phyloP scores from a whole-genome alignment of 2,329 filamentous ascomycete species.

The Trichoderma semiorbis region DNA sequence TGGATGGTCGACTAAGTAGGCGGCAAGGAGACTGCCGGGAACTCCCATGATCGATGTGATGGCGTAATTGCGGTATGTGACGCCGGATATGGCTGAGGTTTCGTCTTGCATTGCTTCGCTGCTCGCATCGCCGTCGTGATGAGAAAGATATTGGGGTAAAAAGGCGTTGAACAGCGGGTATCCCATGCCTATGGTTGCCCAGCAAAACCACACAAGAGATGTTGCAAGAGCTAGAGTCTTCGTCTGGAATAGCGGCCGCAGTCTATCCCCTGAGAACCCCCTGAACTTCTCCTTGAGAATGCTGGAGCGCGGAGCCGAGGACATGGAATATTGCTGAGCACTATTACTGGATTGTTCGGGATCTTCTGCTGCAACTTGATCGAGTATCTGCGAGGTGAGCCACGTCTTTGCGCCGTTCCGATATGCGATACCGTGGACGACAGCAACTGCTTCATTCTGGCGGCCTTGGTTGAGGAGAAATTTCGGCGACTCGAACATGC shows the following conservation, averaged over 20 bases:
- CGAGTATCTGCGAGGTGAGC: constrained; percentile 68
- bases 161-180: constrained; percentile 89
- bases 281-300: constrained; percentile 57
- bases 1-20: constrained; percentile 64
- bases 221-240: constrained; percentile 52
- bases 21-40: constrained; percentile 71
- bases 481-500: constrained; percentile 81
- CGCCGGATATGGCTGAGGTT: constrained; percentile 39
- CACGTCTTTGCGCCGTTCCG: constrained; percentile 68
- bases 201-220: constrained; percentile 69
- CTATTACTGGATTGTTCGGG: constrained; percentile 23
- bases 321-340: background rate
- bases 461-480: constrained; percentile 73
- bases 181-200: constrained; percentile 79
- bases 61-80: constrained; percentile 75
- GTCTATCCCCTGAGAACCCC: constrained; percentile 64
- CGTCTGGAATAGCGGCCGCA: constrained; percentile 62
- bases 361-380: constrained; percentile 49
- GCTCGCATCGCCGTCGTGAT: constrained; percentile 35
- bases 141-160: constrained; percentile 77
- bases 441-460: constrained; percentile 73
- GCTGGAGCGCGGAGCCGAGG: constrained; percentile 27
- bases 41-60: constrained; percentile 76
- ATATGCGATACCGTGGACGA: constrained; percentile 73
- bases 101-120: constrained; percentile 30